A percentile compares a stretch with the other conserved stretches of the same genome.
Evolutionary conservation across 345 rosid genomes (phyloP).

Genomic region (Populus euphratica): DNA sequence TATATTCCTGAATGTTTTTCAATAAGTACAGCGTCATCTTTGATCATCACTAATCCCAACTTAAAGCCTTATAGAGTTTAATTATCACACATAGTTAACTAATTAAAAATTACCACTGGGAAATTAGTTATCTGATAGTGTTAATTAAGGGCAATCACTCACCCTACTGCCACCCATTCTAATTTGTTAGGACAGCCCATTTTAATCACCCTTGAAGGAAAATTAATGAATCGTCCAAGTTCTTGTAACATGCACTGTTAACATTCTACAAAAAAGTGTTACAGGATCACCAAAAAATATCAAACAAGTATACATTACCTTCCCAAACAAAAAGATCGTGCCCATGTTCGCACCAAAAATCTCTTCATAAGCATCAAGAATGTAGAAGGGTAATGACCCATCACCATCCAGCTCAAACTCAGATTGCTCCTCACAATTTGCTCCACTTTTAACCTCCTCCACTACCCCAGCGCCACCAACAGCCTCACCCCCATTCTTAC

Average conservation of each 20-base stretch:
- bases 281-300: too few species aligned
- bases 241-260: too few species aligned
- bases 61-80: neutral
- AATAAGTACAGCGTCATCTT: neutral
- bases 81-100: neutral
- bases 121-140: neutral
- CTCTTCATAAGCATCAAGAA: conserved; percentile 86
- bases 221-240: too few species aligned
- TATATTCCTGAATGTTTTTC: neutral
- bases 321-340: conserved; percentile 79
- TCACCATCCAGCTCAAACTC: conserved; percentile 71
- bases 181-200: neutral
- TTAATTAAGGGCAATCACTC: neutral
- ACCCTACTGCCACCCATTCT: neutral
- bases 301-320: conserved; percentile 44
- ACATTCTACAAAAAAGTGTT: too few species aligned
- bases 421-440: conserved; percentile 36
- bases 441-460: conserved; percentile 25
- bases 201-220: neutral
- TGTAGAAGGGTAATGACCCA: conserved; percentile 69
- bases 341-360: conserved; percentile 75
- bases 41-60: neutral
- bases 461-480: conserved; percentile 19
- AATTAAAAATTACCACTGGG: neutral
- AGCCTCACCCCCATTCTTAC: conserved; percentile 29